Evolutionary conservation across 805 yeast species (phyloP).

Genomic region (Schizosaccharomyces osmophilus): DNA sequence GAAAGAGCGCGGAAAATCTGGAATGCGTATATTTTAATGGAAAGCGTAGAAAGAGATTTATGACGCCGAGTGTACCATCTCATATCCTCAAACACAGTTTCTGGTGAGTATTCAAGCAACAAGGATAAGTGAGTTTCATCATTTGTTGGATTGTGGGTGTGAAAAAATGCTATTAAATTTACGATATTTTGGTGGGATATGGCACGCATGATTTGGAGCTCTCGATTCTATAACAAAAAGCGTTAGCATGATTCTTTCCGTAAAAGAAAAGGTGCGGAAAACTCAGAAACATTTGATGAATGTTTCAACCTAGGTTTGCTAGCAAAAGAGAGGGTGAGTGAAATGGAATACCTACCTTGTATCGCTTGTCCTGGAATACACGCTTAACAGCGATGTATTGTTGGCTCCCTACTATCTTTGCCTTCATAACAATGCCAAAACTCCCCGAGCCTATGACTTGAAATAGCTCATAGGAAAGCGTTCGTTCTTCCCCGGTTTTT

Average conservation of each 20-base stretch:
- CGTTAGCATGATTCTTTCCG: background rate
- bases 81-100: constrained; percentile 72
- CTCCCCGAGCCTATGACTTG: constrained; percentile 94
- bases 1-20: constrained; percentile 55
- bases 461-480: constrained; percentile 52
- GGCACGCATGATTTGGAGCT: constrained; percentile 79
- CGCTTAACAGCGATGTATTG: constrained; percentile 35
- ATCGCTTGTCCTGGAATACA: constrained; percentile 81
- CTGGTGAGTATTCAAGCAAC: constrained; percentile 80
- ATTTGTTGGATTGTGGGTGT: constrained; percentile 32
- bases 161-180: constrained; percentile 66
- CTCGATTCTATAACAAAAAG: constrained; percentile 46
- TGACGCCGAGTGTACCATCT: constrained; percentile 38
- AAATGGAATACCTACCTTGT: constrained; percentile 28
- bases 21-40: constrained; percentile 68
- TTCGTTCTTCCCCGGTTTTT: constrained; percentile 33
- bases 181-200: constrained; percentile 72
- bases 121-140: constrained; percentile 70
- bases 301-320: background rate
- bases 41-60: constrained; percentile 64
- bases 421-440: constrained; percentile 74
- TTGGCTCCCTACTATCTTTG: background rate
- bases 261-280: background rate
- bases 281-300: background rate
- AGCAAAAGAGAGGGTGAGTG: background rate